Conservation (phyloP, 768 basidiomycete genomes). For the Mycena rebaudengoi region DNA sequence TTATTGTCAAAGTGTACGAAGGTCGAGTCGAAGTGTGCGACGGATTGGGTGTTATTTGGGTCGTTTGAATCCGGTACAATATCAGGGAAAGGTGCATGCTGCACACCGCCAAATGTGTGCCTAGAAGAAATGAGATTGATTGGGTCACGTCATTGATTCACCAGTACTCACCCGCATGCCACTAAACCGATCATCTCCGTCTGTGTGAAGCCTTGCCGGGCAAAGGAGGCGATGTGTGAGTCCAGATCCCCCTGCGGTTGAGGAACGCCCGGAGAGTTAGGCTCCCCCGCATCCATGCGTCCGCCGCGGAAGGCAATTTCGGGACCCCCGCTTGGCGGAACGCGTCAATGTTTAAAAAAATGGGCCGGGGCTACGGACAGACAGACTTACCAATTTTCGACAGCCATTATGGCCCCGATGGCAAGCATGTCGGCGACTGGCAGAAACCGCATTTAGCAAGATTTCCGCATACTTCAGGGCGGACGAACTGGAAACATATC, state of each 20-base stretch:
- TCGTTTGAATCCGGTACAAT: conserved; percentile 5
- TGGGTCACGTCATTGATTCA: not conserved
- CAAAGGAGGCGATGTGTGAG: conserved; percentile 5
- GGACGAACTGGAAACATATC: not conserved
- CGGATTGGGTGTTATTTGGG: not conserved
- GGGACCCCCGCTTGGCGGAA: conserved; percentile 18
- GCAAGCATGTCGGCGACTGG: conserved; percentile 9
- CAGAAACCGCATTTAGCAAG: not conserved
- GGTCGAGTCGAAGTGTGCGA: conserved; percentile 9
- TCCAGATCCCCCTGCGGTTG: conserved; percentile 8
- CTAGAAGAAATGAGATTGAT: not conserved
- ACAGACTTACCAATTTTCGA: conserved; percentile 14
- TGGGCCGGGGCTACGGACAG: no score
- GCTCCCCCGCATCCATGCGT: conserved; percentile 12
- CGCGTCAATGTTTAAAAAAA: not conserved
- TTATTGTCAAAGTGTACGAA: conserved; percentile 2
- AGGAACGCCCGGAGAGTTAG: conserved; percentile 7
- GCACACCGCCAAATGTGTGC: conserved; percentile 8
- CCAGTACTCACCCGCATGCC: conserved; percentile 7
- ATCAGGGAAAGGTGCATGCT: conserved; percentile 4
- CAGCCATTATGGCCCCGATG: not conserved
- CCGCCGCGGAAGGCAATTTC: conserved; percentile 16
- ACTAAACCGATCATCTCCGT: conserved; percentile 16
- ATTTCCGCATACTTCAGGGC: not conserved
- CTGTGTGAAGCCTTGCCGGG: conserved; percentile 13